Conservation (phyloP, 73 alveolate genomes). For the Paramecium tetraurelia region DNA sequence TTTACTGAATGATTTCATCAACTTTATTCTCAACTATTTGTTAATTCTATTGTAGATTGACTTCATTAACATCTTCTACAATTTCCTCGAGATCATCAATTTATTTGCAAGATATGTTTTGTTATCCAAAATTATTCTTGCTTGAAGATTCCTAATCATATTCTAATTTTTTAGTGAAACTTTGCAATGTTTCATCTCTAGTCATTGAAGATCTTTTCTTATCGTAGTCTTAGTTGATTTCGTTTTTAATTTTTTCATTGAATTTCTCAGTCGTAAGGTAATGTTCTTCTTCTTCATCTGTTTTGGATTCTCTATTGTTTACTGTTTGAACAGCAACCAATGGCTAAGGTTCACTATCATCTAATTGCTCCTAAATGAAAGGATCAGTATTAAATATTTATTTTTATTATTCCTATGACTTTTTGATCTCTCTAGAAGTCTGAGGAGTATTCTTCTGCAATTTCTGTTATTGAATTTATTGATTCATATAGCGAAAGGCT, state of each 20-base stretch:
- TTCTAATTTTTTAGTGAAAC: neutral
- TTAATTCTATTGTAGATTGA: neutral
- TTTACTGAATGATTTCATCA: neutral
- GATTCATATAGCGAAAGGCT: neutral
- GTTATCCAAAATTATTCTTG: neutral
- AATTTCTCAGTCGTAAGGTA: neutral
- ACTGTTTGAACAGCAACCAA: neutral
- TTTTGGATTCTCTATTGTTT: neutral
- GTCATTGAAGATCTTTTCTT: neutral
- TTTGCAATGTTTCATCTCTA: neutral
- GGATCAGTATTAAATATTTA: neutral
- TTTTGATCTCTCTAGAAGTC: neutral
- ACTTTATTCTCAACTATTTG: neutral
- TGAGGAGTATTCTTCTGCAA: neutral
- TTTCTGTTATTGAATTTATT: neutral
- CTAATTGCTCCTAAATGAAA: neutral
- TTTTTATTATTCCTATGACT: neutral
- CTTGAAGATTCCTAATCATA: neutral
- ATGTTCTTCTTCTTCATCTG: neutral
- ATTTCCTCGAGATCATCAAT: slow-evolving; percentile 12
- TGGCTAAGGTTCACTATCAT: slow-evolving; percentile 43
- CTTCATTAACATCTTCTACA: neutral
- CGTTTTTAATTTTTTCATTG: neutral
- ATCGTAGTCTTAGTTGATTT: neutral
- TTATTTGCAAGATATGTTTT: neutral